phyloP scores from a whole-genome alignment of 176 grass and related monocot species.

The Triticum timopheevii region DNA sequence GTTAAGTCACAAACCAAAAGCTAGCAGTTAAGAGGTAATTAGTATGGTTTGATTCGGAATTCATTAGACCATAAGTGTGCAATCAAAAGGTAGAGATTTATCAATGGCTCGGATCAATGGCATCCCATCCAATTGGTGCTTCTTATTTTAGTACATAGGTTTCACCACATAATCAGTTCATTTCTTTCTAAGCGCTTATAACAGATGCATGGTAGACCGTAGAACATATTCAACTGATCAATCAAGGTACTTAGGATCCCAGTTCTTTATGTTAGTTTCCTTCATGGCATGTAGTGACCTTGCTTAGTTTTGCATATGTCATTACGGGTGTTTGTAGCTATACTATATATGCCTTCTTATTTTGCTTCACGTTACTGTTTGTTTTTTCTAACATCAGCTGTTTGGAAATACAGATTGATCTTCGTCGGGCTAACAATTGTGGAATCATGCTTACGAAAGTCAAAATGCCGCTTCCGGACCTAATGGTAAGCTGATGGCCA shows the following conservation, averaged over 20 bases:
- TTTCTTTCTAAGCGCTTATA: constrained; percentile 24
- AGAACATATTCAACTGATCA: not conserved
- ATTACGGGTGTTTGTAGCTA: not conserved
- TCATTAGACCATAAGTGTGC: not conserved
- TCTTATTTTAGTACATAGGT: not conserved
- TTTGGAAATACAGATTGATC: constrained; percentile 76
- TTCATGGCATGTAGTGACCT: not conserved
- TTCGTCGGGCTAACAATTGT: constrained; percentile 95
- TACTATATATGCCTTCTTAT: constrained; percentile 13
- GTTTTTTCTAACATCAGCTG: constrained; percentile 23
- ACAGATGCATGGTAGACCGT: not conserved
- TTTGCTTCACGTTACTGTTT: constrained; percentile 15
- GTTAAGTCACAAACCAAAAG: not conserved
- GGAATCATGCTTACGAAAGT: constrained; percentile 99
- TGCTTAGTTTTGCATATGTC: constrained; percentile 25
- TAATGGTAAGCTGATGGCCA: constrained; percentile 62
- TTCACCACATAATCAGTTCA: constrained; percentile 6
- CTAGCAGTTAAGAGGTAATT: not conserved
- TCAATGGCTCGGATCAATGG: not conserved
- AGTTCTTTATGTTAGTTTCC: not conserved
- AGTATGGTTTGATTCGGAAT: not conserved
- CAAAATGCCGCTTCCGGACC: constrained; percentile 92
- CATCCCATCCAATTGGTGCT: not conserved
- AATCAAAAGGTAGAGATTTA: not conserved
- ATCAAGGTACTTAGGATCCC: constrained; percentile 8